phyloP scores from a whole-genome alignment of 78 protist genomes.

The Dictyostelium capitatum region DNA sequence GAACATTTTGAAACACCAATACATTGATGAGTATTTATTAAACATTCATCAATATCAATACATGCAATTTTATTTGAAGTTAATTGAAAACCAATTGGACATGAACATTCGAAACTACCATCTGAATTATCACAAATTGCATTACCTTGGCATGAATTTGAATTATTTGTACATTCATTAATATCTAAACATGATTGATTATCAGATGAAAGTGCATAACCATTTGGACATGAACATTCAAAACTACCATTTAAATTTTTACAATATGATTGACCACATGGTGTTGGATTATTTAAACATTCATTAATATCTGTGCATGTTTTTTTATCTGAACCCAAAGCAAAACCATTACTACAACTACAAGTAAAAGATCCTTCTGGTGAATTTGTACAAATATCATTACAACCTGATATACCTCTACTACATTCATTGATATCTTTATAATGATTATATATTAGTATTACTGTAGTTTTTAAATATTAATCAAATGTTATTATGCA shows the following conservation, averaged over 20 bases:
- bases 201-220: background rate
- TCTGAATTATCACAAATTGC: background rate
- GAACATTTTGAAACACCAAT: background rate
- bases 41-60: background rate
- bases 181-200: no score
- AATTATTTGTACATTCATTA: background rate
- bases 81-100: background rate
- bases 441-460: no score
- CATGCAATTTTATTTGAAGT: background rate
- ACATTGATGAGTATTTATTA: background rate
- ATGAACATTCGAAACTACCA: background rate
- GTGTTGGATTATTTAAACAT: background rate
- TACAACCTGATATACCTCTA: background rate
- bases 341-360: background rate
- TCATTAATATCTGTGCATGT: background rate
- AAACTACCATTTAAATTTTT: background rate
- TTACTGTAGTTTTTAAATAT: no score
- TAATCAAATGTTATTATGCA: no score
- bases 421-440: conserved; percentile 5
- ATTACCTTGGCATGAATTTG: background rate
- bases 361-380: background rate
- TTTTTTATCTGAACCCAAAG: background rate
- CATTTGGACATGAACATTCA: background rate
- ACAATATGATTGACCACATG: background rate
- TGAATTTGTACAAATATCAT: background rate